These are phyloP conservation scores for Leishmania lainsoni DNA, from an alignment of 208 protist species.

Conservation along the genomic window DNA sequence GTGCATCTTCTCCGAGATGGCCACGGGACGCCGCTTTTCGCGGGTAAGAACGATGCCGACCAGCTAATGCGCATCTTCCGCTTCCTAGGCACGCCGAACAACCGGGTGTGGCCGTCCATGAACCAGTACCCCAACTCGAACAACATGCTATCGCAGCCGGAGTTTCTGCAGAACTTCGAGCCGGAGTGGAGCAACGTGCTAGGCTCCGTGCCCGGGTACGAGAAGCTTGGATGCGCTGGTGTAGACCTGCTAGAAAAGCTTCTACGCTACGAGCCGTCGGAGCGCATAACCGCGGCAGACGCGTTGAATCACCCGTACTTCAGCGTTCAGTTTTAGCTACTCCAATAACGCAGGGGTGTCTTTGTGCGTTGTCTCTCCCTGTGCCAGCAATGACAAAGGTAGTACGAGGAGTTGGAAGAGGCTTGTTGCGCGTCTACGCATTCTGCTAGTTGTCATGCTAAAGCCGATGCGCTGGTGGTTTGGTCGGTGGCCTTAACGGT, in stretches of 20 bases:
- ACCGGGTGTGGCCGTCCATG: slow-evolving; percentile 92
- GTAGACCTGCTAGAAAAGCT: slow-evolving; percentile 70
- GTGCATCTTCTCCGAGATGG: slow-evolving; percentile 95
- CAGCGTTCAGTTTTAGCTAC: slow-evolving; percentile 49
- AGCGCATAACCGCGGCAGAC: slow-evolving; percentile 77
- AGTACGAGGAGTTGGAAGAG: neutral
- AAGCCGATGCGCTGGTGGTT: neutral
- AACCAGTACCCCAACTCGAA: slow-evolving; percentile 81
- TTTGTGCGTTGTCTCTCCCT: neutral
- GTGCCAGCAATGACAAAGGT: neutral
- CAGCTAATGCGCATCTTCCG: slow-evolving; percentile 96
- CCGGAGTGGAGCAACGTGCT: slow-evolving; percentile 62
- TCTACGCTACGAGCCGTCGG: slow-evolving; percentile 72
- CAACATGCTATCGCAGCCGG: slow-evolving; percentile 73
- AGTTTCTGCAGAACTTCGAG: slow-evolving; percentile 65
- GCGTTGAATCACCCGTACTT: slow-evolving; percentile 90
- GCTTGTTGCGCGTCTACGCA: neutral
- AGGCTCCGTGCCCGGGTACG: slow-evolving; percentile 41
- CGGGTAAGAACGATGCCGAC: slow-evolving; percentile 95
- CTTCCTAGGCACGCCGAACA: slow-evolving; percentile 94
- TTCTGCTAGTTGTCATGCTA: neutral
- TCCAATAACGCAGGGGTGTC: neutral
- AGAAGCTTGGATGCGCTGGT: slow-evolving; percentile 66
- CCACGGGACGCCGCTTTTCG: slow-evolving; percentile 94
- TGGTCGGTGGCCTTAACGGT: neutral